Evolutionary conservation across 2,329 filamentous ascomycete species (phyloP), one percentile per base, ranked within the genome.

Genomic region (Escovopsis weberi): DNA sequence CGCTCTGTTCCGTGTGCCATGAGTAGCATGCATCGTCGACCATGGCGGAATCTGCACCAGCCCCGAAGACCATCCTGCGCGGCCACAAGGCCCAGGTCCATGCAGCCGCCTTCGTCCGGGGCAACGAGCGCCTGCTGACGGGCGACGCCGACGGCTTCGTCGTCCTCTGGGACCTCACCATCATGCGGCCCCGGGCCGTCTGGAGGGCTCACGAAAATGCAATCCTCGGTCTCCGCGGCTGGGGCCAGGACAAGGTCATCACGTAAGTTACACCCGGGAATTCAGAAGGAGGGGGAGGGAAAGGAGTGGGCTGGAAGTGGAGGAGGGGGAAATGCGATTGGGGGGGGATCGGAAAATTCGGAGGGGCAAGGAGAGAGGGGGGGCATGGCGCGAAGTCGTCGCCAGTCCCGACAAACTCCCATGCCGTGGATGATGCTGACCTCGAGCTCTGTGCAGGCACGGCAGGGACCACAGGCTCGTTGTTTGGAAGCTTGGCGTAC

Each of bases 101-200:
- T 57, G 75, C 78, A 18, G 70, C 88, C 4, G 66, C 73, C 41
- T 89, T 96, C 56, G 68, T 85, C 50, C 72, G 75, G 42, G 60
- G 66, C 35, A 94, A 95, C 58, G 70, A 75, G 45, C 80, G 85
- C 32, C 76, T 98, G 6, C 67, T 85, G 11, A 91, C 86, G 1
- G 89, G 84, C 33, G 91, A 98, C 62, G 84, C 86, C 8, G 84
- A 94, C 36, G 91, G 91, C 45, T 95, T 82, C 71, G 69, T 94
- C 32, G 74, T 94, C 6, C 65, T 87, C 19, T 98, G 91, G 91
- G 81, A 85, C 56, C 66, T 94, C 34, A 73, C 80, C 26, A 84
- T 80, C 41, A 88, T 93, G 68, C 74, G 91, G 32, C 76, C 89
- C 0, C 70, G 78, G 8, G 85, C 82, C 2, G 85, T 91, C 4